phyloP scores from a whole-genome alignment of 2,329 filamentous ascomycete genomes.

The Berkeleyomyces basicola region DNA sequence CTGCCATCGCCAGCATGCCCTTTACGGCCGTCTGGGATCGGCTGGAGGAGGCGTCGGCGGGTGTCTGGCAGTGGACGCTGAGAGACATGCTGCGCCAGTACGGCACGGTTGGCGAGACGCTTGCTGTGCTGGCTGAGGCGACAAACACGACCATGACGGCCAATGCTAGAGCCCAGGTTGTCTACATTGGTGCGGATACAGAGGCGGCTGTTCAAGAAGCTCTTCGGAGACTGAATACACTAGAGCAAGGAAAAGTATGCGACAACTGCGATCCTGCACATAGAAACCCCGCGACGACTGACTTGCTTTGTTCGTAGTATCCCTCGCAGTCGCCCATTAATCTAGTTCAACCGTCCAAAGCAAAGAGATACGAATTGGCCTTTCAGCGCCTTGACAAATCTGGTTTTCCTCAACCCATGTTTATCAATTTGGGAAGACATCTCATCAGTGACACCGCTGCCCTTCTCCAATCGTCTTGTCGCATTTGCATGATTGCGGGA shows the following conservation, averaged over 20 bases:
- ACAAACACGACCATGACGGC: not conserved
- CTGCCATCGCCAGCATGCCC: not conserved
- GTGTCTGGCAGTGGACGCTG: not conserved
- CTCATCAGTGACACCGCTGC: not conserved
- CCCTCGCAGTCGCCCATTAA: not conserved
- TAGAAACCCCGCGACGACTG: too few species aligned
- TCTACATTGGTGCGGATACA: slow-evolving; percentile 1
- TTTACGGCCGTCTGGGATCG: slow-evolving; percentile 3
- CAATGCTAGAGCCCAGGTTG: not conserved
- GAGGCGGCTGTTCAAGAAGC: not conserved
- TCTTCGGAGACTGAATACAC: not conserved
- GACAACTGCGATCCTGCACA: not conserved
- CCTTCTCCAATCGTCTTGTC: not conserved
- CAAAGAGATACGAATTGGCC: not conserved
- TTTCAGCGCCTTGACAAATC: not conserved
- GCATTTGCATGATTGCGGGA: not conserved
- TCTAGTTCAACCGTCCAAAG: not conserved
- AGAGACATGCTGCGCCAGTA: slow-evolving; percentile 4
- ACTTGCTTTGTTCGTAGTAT: not conserved
- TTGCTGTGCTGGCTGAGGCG: not conserved
- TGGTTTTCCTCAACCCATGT: not conserved
- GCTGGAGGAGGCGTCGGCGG: not conserved
- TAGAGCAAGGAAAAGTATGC: not conserved
- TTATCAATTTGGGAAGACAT: not conserved
- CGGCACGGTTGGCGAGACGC: slow-evolving; percentile 1